Percentiles rank a stretch among this genome's conserved stretches.
These are phyloP conservation scores for Cutaneotrichosporon sp. DNA, from an alignment of 1,284 basidiomycete genomes.

Conservation along the genomic window DNA sequence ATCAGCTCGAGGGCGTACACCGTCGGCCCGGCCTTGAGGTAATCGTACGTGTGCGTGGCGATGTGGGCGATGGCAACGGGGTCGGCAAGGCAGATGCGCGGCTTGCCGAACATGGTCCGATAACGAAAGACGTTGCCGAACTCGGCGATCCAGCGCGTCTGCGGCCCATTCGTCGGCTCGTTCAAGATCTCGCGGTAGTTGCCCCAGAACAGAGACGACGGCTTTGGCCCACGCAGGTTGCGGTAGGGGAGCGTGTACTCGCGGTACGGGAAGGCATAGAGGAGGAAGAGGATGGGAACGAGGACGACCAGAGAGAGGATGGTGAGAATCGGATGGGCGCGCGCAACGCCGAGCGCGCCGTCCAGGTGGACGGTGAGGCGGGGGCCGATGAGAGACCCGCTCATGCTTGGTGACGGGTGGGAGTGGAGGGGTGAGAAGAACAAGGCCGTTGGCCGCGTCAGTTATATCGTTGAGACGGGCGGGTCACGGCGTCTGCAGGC, in stretches of 20 bases:
- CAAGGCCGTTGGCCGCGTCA: background rate
- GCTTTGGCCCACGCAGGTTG: conserved; percentile 27
- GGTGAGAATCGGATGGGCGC: background rate
- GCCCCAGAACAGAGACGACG: conserved; percentile 26
- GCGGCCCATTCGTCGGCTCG: conserved; percentile 20
- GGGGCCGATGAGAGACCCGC: background rate
- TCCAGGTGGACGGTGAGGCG: background rate
- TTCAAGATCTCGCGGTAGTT: conserved; percentile 22
- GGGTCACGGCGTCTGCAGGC: no score
- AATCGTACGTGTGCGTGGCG: conserved; percentile 63
- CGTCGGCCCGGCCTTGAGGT: conserved; percentile 67
- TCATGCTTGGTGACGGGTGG: background rate
- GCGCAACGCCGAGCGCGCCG: background rate
- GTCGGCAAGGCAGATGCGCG: conserved; percentile 63
- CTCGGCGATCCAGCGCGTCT: conserved; percentile 27
- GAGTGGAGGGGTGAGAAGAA: background rate
- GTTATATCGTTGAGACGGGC: no score
- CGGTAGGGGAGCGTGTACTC: conserved; percentile 13
- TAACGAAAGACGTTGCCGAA: conserved; percentile 34
- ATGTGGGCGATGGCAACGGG: conserved; percentile 64
- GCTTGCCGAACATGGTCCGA: conserved; percentile 19
- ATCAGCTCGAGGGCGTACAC: conserved; percentile 58
- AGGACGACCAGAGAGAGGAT: background rate
- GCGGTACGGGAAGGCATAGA: conserved; percentile 8
- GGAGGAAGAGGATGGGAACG: background rate